Percentiles rank a stretch among this genome's conserved stretches.
Evolutionary conservation across 2,329 filamentous ascomycete genomes (phyloP).

Genomic region (Apiospora phragmitis): DNA sequence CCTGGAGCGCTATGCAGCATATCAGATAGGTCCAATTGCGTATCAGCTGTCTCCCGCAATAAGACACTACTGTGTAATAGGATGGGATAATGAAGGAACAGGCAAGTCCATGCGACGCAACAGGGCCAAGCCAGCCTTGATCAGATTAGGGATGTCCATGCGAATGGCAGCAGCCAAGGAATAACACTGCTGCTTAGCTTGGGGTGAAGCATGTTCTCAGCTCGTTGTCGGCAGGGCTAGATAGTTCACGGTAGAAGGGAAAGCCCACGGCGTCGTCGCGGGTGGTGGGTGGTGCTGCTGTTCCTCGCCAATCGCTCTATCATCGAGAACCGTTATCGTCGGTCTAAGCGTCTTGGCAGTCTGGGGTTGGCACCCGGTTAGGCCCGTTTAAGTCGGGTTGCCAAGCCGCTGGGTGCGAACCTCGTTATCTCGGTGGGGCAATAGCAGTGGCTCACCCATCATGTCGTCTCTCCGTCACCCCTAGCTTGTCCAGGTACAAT

Average conservation of each 20-base stretch:
- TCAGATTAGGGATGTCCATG: conserved; percentile 10
- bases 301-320: background rate
- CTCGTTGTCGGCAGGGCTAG: background rate
- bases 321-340: conserved; percentile 5
- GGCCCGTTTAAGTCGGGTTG: background rate
- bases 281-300: background rate
- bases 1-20: background rate
- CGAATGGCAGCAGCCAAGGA: conserved; percentile 11
- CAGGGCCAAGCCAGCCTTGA: background rate
- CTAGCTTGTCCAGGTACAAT: background rate
- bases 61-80: background rate
- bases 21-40: background rate
- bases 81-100: background rate
- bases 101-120: background rate
- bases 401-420: background rate
- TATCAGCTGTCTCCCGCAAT: background rate
- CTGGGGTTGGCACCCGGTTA: background rate
- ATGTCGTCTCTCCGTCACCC: background rate
- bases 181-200: background rate
- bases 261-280: background rate
- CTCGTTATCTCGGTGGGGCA: conserved; percentile 3
- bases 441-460: background rate
- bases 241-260: background rate
- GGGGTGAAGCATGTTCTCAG: background rate
- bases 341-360: conserved; percentile 3